Evolutionary conservation across 257 asterid genomes (phyloP), one percentile per base, ranked within the genome.

Genomic region (Nicotiana tabacum): DNA sequence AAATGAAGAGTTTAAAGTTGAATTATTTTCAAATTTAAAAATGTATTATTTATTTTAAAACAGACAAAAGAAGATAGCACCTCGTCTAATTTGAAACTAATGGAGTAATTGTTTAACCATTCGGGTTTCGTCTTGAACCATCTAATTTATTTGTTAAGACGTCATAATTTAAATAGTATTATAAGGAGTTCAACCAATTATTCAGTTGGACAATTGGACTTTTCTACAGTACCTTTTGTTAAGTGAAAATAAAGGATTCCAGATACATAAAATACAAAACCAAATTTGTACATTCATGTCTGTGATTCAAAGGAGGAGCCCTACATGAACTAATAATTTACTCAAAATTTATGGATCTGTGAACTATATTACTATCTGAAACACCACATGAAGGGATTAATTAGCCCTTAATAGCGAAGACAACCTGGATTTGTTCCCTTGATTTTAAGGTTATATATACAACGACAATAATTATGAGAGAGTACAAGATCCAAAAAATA

Each of bases 401-500:
- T 72, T 24, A 72, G 51, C 79, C 21, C 80, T 74, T 74, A 48
- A 74, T 74, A 13, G 62, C 15, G 18, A 48, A 48, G 62, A 48
- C 80, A 74, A 58, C 43, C 80, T 74, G 80, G 62, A 74, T 74
- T 0, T 74, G 16, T 27, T 74, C 80, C 62, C 62, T 74, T 74
- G 62, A 48, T 27, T 24, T 74, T 48, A 74, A 74, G 80, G 35
- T 74, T 70, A 70, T 39, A 4, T 74, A 15, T 74, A 12, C 62
- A 74, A 13, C 11, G 35, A 46, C 39, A 74, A 74, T 48, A 48
- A 48, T 48, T 74, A 48, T 53, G 58, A 53, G 58, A 53, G 58
- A 53, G 18, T 74, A 74, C 62, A 51, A 74, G 80, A 74, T 74
- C 78, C 48, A 81, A 18, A 30, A 48, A 8, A 9, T 64, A 66